Evolutionary conservation across 768 basidiomycete genomes (phyloP).

Genomic region (Boletus fagicola): DNA sequence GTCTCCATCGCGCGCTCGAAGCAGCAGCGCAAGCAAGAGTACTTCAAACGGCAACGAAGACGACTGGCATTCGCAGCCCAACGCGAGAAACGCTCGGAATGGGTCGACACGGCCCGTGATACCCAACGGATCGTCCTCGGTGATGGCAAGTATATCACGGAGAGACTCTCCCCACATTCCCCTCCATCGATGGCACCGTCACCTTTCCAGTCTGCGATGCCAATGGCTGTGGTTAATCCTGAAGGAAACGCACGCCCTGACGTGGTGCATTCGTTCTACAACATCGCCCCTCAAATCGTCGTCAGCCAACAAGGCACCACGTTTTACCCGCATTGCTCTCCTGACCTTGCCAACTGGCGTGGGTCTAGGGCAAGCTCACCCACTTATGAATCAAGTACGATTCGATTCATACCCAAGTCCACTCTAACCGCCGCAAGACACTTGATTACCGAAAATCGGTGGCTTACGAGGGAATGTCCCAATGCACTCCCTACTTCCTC

Average conservation of each 20-base stretch:
- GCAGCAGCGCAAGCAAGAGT: conserved; percentile 23
- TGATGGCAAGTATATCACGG: conserved; percentile 41
- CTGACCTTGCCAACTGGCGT: conserved; percentile 37
- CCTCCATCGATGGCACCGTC: conserved; percentile 8
- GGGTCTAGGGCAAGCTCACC: conserved; percentile 10
- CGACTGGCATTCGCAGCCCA: conserved; percentile 22
- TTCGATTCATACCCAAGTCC: conserved; percentile 32
- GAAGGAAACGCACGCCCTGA: neutral
- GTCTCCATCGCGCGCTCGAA: conserved; percentile 13
- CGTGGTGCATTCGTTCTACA: conserved; percentile 22
- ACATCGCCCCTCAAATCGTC: conserved; percentile 37
- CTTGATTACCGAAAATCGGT: conserved; percentile 16
- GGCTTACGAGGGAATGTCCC: conserved; percentile 10
- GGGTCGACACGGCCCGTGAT: conserved; percentile 36
- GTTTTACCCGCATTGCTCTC: conserved; percentile 41
- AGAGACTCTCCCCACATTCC: conserved; percentile 15
- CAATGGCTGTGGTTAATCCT: conserved; percentile 3
- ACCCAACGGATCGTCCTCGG: conserved; percentile 39
- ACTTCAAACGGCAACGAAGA: conserved; percentile 21
- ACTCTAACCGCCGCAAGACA: conserved; percentile 35
- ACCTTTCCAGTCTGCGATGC: conserved; percentile 18
- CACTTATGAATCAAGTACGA: conserved; percentile 12
- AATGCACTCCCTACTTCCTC: conserved; percentile 25
- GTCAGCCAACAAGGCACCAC: conserved; percentile 38
- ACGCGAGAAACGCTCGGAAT: conserved; percentile 28